Base-by-base conservation (phyloP, 108 stramenopile genomes). In the Nitzschia sp. region DNA sequence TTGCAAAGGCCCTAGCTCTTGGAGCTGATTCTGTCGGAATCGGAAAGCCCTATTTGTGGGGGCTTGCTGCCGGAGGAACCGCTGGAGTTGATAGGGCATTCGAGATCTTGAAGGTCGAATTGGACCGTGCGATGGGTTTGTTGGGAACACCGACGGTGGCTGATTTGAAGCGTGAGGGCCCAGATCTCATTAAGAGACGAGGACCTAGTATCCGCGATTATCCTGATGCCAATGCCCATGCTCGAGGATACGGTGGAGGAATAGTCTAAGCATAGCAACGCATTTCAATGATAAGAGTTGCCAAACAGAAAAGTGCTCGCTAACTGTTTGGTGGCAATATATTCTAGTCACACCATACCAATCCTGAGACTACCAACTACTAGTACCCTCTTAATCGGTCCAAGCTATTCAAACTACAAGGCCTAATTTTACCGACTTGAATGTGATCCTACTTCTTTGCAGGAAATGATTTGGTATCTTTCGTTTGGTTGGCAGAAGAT, bases 41-140 rank as follows among this genome's bases (percentile, higher is more conserved):
- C 50, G 98, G 98, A 19, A 96, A 97, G 44, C 95, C 98, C 39
- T 95, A 96, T 67, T 80, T 98, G 0, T 98, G 94, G 78, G 98
- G 96, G 66, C 85, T 98, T 52, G 95, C 96, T 40, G 94, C 91
- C 51, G 94, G 94, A 51, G 91, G 94, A 21, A 75, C 83, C 0
- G 91, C 83, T 29, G 94, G 94, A 63, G 91, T 95, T 41, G 83
- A 83, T 70, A 92, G 89, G 80, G 91, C 94, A 12, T 86, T 85
- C 56, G 91, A 95, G 41, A 95, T 95, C 65, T 72, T 95, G 21
- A 84, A 81, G 65, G 83, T 85, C 8, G 94, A 95, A 56, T 80
- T 95, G 11, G 94, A 95, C 61, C 78, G 94, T 19, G 94, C 94
- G 7, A 95, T 95, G 94, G 94, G 94, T 57, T 75, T 95, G 38